These are phyloP conservation scores for Diplogelasinospora grovesii DNA, from an alignment of 495 filamentous ascomycete genomes.

Conservation along the genomic window DNA sequence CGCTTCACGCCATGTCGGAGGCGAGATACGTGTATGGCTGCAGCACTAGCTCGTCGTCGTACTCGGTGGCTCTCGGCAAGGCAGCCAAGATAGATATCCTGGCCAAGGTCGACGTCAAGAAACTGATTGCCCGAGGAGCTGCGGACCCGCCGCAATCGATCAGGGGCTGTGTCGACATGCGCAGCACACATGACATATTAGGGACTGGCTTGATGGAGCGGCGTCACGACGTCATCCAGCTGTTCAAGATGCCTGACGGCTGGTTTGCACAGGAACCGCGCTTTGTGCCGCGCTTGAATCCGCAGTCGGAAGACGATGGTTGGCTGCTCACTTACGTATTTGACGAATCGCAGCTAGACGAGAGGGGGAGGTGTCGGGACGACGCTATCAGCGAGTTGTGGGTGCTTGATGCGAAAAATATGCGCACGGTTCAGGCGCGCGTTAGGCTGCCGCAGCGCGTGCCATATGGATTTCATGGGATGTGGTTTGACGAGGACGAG, in stretches of 20 bases:
- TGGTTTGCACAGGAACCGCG: constrained; percentile 59
- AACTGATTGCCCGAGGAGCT: constrained; percentile 41
- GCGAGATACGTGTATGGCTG: constrained; percentile 54
- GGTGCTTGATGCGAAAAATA: constrained; percentile 54
- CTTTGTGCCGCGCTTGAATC: constrained; percentile 46
- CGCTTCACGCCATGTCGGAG: constrained; percentile 44
- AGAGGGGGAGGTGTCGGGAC: constrained; percentile 31
- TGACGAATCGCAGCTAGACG: constrained; percentile 44
- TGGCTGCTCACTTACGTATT: constrained; percentile 57
- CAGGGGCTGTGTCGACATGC: constrained; percentile 9
- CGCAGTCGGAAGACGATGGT: constrained; percentile 47
- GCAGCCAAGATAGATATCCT: constrained; percentile 56
- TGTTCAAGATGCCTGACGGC: constrained; percentile 49
- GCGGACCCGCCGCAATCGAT: constrained; percentile 10
- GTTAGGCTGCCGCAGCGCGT: constrained; percentile 56
- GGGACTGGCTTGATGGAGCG: constrained; percentile 23
- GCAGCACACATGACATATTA: constrained; percentile 23
- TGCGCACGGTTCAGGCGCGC: constrained; percentile 48
- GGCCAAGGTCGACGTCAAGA: constrained; percentile 48
- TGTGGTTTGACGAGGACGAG: constrained; percentile 55
- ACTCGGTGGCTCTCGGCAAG: constrained; percentile 45
- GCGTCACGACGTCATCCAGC: constrained; percentile 46
- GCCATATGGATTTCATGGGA: constrained; percentile 60
- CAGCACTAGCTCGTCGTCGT: constrained; percentile 34
- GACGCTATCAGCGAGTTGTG: constrained; percentile 53